phyloP scores from a whole-genome alignment of 106 monocot species.

The Amphibolis antarctica region DNA sequence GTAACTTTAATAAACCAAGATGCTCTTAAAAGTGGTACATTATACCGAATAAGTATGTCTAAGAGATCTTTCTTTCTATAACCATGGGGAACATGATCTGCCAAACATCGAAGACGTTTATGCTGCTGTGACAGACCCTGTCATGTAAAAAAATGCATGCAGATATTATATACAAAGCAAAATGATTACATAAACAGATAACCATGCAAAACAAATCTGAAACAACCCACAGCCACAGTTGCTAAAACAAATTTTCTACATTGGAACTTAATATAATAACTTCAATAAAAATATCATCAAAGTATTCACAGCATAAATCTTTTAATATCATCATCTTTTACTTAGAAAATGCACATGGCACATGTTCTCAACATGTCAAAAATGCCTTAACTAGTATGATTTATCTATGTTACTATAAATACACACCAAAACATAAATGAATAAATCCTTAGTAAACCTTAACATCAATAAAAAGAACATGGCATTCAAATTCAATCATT shows the following conservation, averaged over 20 bases:
- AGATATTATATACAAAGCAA: not conserved
- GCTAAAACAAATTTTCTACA: too few relatives aligned
- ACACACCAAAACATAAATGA: not conserved
- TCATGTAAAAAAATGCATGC: not conserved
- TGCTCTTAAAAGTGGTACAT: constrained; percentile 77
- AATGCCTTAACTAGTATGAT: too few relatives aligned
- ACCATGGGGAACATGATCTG: constrained; percentile 93
- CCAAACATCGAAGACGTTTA: constrained; percentile 68
- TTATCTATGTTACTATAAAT: too few relatives aligned
- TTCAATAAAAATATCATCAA: too few relatives aligned
- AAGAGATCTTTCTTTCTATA: constrained; percentile 81
- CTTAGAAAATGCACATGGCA: too few relatives aligned
- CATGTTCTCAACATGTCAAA: too few relatives aligned
- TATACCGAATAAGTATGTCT: constrained; percentile 81
- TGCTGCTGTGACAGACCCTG: constrained; percentile 79
- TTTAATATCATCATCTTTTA: too few relatives aligned
- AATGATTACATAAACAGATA: not conserved
- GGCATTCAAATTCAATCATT: not conserved
- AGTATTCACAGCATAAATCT: too few relatives aligned
- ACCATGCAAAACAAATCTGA: not conserved
- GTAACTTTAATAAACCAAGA: constrained; percentile 98
- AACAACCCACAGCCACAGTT: too few relatives aligned
- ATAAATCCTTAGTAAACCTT: too few relatives aligned
- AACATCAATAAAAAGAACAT: not conserved
- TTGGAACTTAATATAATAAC: too few relatives aligned